Base-by-base conservation (phyloP, 2,329 filamentous ascomycete species). In the Periconia macrospinosa region DNA sequence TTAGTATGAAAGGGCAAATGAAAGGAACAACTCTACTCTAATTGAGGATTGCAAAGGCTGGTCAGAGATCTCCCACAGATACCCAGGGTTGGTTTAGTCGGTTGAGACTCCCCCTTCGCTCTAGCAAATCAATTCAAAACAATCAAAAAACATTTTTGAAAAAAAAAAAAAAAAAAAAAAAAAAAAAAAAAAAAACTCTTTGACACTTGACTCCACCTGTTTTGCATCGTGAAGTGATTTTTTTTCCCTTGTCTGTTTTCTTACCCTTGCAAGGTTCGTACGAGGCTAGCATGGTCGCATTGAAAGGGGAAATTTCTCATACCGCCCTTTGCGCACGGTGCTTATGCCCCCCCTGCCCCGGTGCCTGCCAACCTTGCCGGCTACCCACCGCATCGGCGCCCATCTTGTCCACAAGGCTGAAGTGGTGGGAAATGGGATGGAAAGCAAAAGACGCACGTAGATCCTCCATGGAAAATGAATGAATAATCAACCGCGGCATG, bases 21-120 rank as follows among this genome's bases (percentile, higher is more conserved):
- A 1, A 17, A 18, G n/a, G 14, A 27, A 49, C 47, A 19, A 43
- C 47, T 49, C 47, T 49, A 49, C 47, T 49, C 47, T 30, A 33
- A 41, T 37, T 35, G 35, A 41, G 47, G 11, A 14, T 41, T 17
- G 15, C 33, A 37, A 37, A 49, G 47, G 47, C 40, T 42, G 47
- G 47, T 49, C 17, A 40, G 47, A 55, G 53, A 52, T 55, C 53
- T 55, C 53, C 53, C 53, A 35, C 37, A n/a, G 15, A 33, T 20
- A 15, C 23, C 23, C 23, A 27, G 23, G 23, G 19, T 35, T 20
- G 19, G 51, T 45, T 20, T n/a, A 30, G 30, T 41, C 23, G 47
- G 47, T 50, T 20, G 53, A 55, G 53, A 55, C 53, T 55, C 53
- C 44, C 53, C 37, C 45, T 37, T 42, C 18, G 23, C 23, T 27